Base-by-base conservation (phyloP, 345 rosid species). In the Pistacia integerrima region DNA sequence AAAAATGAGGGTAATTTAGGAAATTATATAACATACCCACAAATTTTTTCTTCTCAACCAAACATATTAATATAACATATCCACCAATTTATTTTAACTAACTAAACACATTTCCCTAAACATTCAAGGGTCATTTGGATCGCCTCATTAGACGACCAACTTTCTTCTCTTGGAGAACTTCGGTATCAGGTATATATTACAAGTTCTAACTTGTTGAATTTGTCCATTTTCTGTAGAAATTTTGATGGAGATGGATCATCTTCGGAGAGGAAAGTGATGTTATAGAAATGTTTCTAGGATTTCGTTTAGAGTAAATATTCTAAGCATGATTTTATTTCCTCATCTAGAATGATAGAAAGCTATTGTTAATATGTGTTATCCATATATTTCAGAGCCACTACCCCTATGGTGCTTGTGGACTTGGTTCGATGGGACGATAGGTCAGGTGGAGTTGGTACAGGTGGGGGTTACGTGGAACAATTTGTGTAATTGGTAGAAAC, bases 381-480 rank as follows among this genome's bases (percentile, higher is more conserved):
- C n/a, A 7, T 14, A n/a, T 72, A 76, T 78, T 76, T 75, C 91
- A 96, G 99, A 94, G 99, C 78, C 99, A 96, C 85, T 92, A 91
- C 84, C 94, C 98, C 89, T 96, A 96, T 64, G 79, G 97, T 74
- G 98, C 93, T 11, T 96, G 99, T 48, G 97, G 97, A 41, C 95
- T 96, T 25, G 98, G 99, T 70, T 88, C 3, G 97, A 91, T 6
- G 98, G 97, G 68, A 94, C 99, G 93, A 94, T 67, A 84, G 97
- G 77, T n/a, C 92, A 94, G 5, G 97, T 94, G 64, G 86, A 86
- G 84, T 73, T 97, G 86, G 98, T 97, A 46, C 99, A 0, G 99
- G 99, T 2, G 98, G 99, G 2, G 99, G 99, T 7, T 91, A 95
- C 35, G 99, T 30, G 99, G 99, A 80, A 92, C 99, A 11, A 93